A percentile compares a stretch with the other conserved stretches of the same genome.
phyloP scores from a whole-genome alignment of 2,329 filamentous ascomycete genomes.

The Colletotrichum sp. region DNA sequence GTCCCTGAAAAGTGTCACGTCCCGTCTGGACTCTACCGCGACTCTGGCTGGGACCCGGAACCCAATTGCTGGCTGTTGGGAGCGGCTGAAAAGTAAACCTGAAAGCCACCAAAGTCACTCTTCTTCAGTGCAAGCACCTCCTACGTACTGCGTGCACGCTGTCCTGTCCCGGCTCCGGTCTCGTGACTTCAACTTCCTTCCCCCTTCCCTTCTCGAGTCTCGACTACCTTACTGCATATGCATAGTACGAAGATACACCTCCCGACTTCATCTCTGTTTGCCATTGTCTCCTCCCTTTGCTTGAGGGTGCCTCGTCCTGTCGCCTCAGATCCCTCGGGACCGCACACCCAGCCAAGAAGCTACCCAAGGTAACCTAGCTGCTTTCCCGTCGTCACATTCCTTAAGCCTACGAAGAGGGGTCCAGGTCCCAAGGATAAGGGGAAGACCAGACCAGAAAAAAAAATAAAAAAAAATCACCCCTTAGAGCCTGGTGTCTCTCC shows the following conservation, averaged over 20 bases:
- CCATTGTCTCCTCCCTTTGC: neutral
- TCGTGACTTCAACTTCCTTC: constrained; percentile 14
- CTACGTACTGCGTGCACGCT: neutral
- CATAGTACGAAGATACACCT: neutral
- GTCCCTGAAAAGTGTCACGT: neutral
- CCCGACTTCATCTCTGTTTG: neutral
- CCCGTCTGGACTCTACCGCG: neutral
- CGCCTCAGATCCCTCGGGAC: neutral
- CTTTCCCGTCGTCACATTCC: neutral
- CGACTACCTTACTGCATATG: neutral
- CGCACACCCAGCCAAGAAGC: neutral
- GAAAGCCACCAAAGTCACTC: neutral
- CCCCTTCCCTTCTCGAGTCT: neutral
- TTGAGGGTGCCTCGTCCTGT: neutral
- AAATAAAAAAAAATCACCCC: neutral
- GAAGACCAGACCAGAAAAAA: neutral
- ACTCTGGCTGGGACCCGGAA: neutral
- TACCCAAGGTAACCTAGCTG: constrained; percentile 8
- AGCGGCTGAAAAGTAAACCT: neutral
- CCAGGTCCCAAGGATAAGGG: neutral
- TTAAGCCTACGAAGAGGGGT: neutral
- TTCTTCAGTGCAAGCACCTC: neutral
- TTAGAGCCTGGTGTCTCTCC: neutral
- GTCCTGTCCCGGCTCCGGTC: neutral
- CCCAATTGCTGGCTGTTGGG: neutral